phyloP scores from a whole-genome alignment of 2,329 filamentous ascomycete genomes.

The Diaporthe longicolla region DNA sequence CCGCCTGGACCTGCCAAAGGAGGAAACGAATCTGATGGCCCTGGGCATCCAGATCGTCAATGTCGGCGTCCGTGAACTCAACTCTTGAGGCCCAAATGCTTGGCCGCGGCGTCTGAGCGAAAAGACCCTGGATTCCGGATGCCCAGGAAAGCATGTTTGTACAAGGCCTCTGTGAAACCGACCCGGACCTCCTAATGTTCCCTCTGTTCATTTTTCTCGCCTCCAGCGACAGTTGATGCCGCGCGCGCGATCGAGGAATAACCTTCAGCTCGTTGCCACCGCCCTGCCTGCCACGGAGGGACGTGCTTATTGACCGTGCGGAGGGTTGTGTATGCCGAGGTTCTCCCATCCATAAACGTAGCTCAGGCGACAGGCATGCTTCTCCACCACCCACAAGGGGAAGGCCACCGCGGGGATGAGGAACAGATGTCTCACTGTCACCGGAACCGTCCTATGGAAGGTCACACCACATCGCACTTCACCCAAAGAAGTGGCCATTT shows the following conservation, averaged over 20 bases:
- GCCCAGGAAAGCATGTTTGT: not conserved
- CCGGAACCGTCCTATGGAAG: not conserved
- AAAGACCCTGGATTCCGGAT: not conserved
- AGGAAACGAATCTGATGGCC: not conserved
- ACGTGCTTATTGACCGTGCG: not conserved
- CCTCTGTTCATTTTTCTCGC: not conserved
- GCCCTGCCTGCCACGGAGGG: constrained; percentile 18
- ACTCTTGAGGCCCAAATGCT: constrained; percentile 1
- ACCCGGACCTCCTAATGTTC: not conserved
- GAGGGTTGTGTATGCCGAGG: not conserved
- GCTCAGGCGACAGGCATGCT: not conserved
- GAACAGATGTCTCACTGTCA: not conserved
- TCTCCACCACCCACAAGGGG: not conserved
- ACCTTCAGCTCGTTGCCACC: not conserved
- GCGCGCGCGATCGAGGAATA: constrained; percentile 15
- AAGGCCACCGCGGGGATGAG: not conserved
- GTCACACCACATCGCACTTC: constrained; percentile 4
- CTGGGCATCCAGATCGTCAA: not conserved
- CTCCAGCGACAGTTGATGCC: not conserved
- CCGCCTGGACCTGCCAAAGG: not conserved
- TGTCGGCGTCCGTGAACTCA: not conserved
- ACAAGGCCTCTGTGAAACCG: not conserved
- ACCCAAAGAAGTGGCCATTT: not conserved
- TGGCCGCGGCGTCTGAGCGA: not conserved
- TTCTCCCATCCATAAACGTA: not conserved